These are phyloP conservation scores for Penicillium lagena DNA, from an alignment of 495 filamentous ascomycete genomes.

Conservation along the genomic window DNA sequence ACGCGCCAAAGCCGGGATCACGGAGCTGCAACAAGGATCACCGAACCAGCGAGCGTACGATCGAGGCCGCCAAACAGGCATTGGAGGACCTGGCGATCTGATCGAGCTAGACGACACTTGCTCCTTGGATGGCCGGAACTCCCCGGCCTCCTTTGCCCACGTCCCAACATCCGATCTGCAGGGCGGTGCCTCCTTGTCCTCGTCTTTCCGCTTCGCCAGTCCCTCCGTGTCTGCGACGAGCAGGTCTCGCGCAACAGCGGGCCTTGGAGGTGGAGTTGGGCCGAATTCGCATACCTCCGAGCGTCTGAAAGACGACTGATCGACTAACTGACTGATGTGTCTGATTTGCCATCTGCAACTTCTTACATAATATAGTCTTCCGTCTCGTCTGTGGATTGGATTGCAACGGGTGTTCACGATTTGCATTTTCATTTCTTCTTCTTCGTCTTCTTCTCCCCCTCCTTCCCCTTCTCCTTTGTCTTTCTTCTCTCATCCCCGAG, in stretches of 20 bases:
- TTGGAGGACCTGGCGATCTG: constrained; percentile 56
- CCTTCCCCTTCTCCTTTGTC: constrained; percentile 2
- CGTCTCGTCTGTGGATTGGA: constrained; percentile 6
- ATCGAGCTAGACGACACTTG: constrained; percentile 73
- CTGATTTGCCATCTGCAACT: constrained; percentile 7
- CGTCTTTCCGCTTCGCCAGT: constrained; percentile 17
- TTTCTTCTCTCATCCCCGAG: not conserved
- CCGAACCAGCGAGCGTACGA: constrained; percentile 21
- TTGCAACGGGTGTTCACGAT: not conserved
- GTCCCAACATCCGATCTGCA: constrained; percentile 14
- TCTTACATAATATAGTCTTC: constrained; percentile 23
- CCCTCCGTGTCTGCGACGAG: constrained; percentile 30
- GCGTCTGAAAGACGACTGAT: constrained; percentile 10
- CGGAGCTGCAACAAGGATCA: constrained; percentile 32
- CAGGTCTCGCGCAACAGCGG: constrained; percentile 30
- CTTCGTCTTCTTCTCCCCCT: constrained; percentile 2
- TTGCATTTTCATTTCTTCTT: constrained; percentile 5
- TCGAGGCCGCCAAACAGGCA: constrained; percentile 27
- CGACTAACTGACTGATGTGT: constrained; percentile 26
- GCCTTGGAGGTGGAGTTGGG: constrained; percentile 1
- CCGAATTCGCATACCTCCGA: constrained; percentile 5
- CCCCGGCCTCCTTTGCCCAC: constrained; percentile 14
- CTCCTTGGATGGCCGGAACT: constrained; percentile 18
- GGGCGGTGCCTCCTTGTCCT: constrained; percentile 14
- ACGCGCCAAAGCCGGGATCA: constrained; percentile 33